Evolutionary conservation across 2,329 filamentous ascomycete genomes (phyloP), one percentile per base, ranked within the genome.

Genomic region (Alternaria burnsii): DNA sequence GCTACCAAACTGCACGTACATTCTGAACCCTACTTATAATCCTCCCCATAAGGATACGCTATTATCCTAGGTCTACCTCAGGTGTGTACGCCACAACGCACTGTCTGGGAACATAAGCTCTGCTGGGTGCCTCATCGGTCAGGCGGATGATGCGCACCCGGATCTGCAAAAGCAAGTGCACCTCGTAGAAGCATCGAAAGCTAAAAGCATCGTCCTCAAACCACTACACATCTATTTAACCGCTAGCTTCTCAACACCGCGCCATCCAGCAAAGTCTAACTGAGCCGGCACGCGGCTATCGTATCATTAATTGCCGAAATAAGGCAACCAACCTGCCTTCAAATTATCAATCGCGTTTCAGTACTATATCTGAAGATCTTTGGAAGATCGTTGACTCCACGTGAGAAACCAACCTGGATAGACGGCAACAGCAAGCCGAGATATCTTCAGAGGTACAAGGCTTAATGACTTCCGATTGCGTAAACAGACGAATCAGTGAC

Each of bases 171-270:
- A 50, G 32, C 46, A 50, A 50, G 14, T 9, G 32, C 20, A 26
- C 20, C 20, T 22, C 5, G 20, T 11, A 50, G 24, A 36, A 50
- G 46, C 46, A 50, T 24, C 20, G 32, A 38, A 26, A 38, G 32
- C 46, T 50, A 50, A 50, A 48, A 50, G 14, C 46, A 24, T 50
- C 46, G 30, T 50, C 46, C 8, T 26, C 46, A 50, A 50, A 50
- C 30, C 46, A 38, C 46, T 50, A 50, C 30, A 5, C 46, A 36
- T 12, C 14, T 5, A 50, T 36, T 50, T 36, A 26, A 26, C 46
- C 46, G 11, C 32, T 50, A 50, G 46, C 46, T n/a, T 14, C 46
- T 36, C 32, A 50, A 50, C 32, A 24, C 18, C 32, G 46, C 32
- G 32, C 14, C 9, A 2, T 26, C 16, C 20, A 26, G 14, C 16